phyloP scores from a whole-genome alignment of 2,329 filamentous ascomycete species.

The Neofusicoccum kwambonambiense region DNA sequence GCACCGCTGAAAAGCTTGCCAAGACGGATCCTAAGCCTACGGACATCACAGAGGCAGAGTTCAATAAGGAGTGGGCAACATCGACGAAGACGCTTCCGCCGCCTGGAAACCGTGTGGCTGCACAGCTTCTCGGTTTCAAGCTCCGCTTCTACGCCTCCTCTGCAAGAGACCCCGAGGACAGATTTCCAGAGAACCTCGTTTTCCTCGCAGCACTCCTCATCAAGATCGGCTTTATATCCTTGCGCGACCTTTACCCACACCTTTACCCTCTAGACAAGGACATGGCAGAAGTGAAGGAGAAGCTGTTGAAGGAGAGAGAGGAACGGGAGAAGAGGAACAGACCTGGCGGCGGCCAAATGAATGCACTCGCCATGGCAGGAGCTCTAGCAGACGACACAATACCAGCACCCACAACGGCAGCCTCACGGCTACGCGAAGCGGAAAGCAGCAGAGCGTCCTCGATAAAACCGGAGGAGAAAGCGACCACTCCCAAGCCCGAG shows the following conservation, averaged over 20 bases:
- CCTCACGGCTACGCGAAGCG: slow-evolving; percentile 51
- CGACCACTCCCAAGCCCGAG: slow-evolving; percentile 40
- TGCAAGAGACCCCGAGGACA: slow-evolving; percentile 70
- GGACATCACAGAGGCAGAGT: slow-evolving; percentile 45
- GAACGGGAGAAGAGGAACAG: slow-evolving; percentile 72
- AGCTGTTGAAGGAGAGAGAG: slow-evolving; percentile 71
- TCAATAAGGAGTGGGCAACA: slow-evolving; percentile 66
- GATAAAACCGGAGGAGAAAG: slow-evolving; percentile 45
- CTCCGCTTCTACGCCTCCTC: slow-evolving; percentile 88
- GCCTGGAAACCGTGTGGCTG: slow-evolving; percentile 83
- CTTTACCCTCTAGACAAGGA: slow-evolving; percentile 80
- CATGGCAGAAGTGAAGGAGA: slow-evolving; percentile 72
- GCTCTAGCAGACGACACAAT: slow-evolving; percentile 79
- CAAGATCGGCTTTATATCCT: slow-evolving; percentile 94
- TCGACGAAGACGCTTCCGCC: slow-evolving; percentile 80
- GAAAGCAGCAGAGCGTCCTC: slow-evolving; percentile 46
- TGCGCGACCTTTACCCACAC: slow-evolving; percentile 88
- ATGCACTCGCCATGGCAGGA: slow-evolving; percentile 83
- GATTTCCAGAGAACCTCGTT: slow-evolving; percentile 86
- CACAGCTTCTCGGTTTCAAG: slow-evolving; percentile 95
- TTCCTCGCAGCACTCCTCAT: slow-evolving; percentile 89
- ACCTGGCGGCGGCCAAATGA: slow-evolving; percentile 68
- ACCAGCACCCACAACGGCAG: slow-evolving; percentile 46
- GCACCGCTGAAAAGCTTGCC: slow-evolving; percentile 25
- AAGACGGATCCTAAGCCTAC: slow-evolving; percentile 36